These are phyloP conservation scores for Rhodotorula sp. DNA, from an alignment of 1,284 basidiomycete species.

Conservation along the genomic window DNA sequence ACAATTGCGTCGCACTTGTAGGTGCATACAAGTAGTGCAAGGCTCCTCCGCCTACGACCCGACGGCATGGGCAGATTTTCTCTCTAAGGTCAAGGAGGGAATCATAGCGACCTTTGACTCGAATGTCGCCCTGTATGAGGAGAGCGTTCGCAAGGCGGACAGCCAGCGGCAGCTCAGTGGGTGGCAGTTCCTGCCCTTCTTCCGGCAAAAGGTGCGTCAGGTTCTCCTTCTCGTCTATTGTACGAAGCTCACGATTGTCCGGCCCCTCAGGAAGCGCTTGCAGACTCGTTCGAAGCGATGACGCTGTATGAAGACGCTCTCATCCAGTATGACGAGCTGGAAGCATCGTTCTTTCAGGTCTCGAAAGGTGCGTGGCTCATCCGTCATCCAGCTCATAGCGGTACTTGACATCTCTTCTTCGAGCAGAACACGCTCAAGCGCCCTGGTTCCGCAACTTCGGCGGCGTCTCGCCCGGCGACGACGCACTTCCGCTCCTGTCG, in stretches of 20 bases:
- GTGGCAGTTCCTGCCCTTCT: slow-evolving; percentile 97
- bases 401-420: neutral
- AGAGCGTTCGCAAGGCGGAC: slow-evolving; percentile 83
- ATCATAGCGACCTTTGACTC: slow-evolving; percentile 76
- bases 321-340: slow-evolving; percentile 86
- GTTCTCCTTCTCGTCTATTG: too few relatives aligned
- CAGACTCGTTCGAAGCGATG: slow-evolving; percentile 86
- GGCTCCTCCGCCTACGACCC: slow-evolving; percentile 61
- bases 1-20: slow-evolving; percentile 44
- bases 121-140: slow-evolving; percentile 73
- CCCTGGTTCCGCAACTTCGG: slow-evolving; percentile 88
- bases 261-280: slow-evolving; percentile 75
- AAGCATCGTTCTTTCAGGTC: slow-evolving; percentile 71
- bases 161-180: slow-evolving; percentile 81
- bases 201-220: slow-evolving; percentile 76
- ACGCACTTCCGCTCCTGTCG: slow-evolving; percentile 77
- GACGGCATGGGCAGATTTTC: slow-evolving; percentile 81
- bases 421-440: slow-evolving; percentile 68
- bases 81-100: slow-evolving; percentile 85
- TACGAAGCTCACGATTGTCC: neutral
- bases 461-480: slow-evolving; percentile 62
- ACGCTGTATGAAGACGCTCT: slow-evolving; percentile 85
- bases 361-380: slow-evolving; percentile 47
- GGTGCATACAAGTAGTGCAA: slow-evolving; percentile 71
- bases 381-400: neutral